Evolutionary conservation across 176 grass and related monocot species (phyloP).

Genomic region (Lolium multiflorum): DNA sequence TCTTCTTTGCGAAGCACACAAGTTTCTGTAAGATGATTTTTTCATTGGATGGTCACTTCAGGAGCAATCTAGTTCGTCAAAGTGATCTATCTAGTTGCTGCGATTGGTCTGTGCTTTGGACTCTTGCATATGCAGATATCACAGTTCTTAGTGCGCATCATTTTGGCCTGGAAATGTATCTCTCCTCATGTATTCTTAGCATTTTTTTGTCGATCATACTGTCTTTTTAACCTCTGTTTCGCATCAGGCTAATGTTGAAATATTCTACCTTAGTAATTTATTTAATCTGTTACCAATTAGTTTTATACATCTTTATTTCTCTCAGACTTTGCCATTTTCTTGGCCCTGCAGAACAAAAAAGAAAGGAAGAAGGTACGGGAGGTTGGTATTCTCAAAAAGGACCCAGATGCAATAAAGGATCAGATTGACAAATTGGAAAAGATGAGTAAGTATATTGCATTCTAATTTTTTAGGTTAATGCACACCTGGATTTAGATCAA

Average conservation of each 20-base stretch:
- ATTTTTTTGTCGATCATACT: neutral
- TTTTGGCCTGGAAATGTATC: conserved; percentile 31
- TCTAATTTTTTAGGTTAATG: neutral
- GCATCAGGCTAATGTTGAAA: conserved; percentile 4
- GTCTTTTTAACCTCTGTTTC: conserved; percentile 1
- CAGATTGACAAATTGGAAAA: conserved; percentile 97
- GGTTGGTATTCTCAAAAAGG: conserved; percentile 98
- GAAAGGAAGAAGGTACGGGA: conserved; percentile 99
- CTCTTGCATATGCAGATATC: neutral
- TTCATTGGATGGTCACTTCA: neutral
- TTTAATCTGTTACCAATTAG: neutral
- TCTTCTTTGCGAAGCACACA: neutral
- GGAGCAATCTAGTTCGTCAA: neutral
- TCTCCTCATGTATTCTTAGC: neutral
- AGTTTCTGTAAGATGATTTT: neutral
- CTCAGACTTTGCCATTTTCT: conserved; percentile 29
- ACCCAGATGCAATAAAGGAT: conserved; percentile 79
- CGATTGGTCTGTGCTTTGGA: conserved; percentile 17
- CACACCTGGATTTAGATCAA: conserved; percentile 26
- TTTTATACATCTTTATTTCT: conserved; percentile 27
- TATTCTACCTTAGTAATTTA: conserved; percentile 1
- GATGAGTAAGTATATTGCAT: conserved; percentile 78
- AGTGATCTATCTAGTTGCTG: neutral
- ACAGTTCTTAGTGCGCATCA: neutral
- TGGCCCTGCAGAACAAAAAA: conserved; percentile 81